Percentiles rank a stretch among this genome's conserved stretches.
Conservation (phyloP, 805 yeast genomes). For the Wickerhamomyces hampshirensis region DNA sequence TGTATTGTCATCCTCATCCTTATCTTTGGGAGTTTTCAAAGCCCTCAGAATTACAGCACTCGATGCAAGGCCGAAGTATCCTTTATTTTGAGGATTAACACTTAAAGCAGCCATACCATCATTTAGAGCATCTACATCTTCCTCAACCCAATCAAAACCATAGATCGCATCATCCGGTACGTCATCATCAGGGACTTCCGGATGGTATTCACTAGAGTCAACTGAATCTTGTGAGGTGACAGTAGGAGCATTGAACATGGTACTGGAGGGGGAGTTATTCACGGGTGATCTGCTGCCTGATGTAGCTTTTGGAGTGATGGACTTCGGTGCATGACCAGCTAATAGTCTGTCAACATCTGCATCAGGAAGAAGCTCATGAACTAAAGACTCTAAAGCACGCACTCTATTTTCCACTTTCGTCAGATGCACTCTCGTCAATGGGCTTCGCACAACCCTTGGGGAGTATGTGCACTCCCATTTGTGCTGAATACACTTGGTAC, state of each 20-base stretch:
- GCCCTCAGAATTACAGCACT: slow-evolving; percentile 50
- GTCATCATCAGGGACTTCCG: slow-evolving; percentile 29
- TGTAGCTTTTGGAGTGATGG: slow-evolving; percentile 4
- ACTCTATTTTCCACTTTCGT: slow-evolving; percentile 67
- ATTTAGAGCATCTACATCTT: slow-evolving; percentile 34
- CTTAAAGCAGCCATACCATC: slow-evolving; percentile 69
- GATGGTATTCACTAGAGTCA: slow-evolving; percentile 16
- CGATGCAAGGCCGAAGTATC: slow-evolving; percentile 64
- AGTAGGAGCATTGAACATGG: not conserved
- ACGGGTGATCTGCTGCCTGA: slow-evolving; percentile 10
- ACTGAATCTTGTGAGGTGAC: slow-evolving; percentile 6
- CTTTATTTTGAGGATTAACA: slow-evolving; percentile 46
- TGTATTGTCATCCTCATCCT: slow-evolving; percentile 14
- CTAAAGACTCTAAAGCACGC: slow-evolving; percentile 39
- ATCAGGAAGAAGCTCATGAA: slow-evolving; percentile 40
- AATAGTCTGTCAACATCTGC: slow-evolving; percentile 38
- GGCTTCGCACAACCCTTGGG: slow-evolving; percentile 74
- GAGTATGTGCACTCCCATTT: slow-evolving; percentile 74
- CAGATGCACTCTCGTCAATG: slow-evolving; percentile 74
- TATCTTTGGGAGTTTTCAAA: slow-evolving; percentile 32
- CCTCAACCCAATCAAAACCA: slow-evolving; percentile 60
- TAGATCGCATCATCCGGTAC: slow-evolving; percentile 41
- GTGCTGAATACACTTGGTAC: slow-evolving; percentile 69
- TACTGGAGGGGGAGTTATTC: slow-evolving; percentile 2
- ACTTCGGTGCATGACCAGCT: slow-evolving; percentile 14